phyloP scores from a whole-genome alignment of 371 early-diverging fungal species.

The Fennellomyces sp. region DNA sequence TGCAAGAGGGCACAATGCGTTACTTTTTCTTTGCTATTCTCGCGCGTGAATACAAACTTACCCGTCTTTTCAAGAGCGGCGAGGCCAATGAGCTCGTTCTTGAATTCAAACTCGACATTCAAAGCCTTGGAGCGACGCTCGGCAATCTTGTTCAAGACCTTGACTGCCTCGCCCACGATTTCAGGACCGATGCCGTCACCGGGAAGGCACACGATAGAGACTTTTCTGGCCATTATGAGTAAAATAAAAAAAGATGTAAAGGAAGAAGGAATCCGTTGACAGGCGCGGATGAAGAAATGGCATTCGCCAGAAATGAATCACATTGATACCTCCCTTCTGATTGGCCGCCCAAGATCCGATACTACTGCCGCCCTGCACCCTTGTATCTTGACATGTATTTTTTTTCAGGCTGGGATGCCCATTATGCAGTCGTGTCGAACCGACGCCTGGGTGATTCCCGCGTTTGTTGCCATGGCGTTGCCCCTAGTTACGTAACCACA shows the following conservation, averaged over 20 bases:
- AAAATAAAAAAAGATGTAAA: neutral
- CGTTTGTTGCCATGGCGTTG: neutral
- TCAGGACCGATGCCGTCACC: slow-evolving; percentile 98
- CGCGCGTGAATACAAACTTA: slow-evolving; percentile 29
- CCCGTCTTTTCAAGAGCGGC: slow-evolving; percentile 91
- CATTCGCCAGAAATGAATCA: slow-evolving; percentile 1
- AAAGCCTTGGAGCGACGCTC: slow-evolving; percentile 57
- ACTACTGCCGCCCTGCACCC: too few relatives aligned
- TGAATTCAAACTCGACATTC: slow-evolving; percentile 70
- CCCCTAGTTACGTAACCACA: neutral
- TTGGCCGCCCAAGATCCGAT: neutral
- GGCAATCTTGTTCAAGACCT: slow-evolving; percentile 81
- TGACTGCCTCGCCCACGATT: slow-evolving; percentile 88
- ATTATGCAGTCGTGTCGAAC: too few relatives aligned
- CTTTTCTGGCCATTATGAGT: slow-evolving; percentile 8
- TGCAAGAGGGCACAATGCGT: slow-evolving; percentile 19
- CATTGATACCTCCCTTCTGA: neutral
- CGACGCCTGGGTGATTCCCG: neutral
- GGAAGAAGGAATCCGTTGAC: too few relatives aligned
- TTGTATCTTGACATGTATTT: too few relatives aligned
- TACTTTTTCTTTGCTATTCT: neutral
- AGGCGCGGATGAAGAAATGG: neutral
- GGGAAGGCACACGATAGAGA: slow-evolving; percentile 77
- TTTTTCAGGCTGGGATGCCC: too few relatives aligned
- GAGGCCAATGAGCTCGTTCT: slow-evolving; percentile 87